Conservation (phyloP, 2,329 filamentous ascomycete species). For the Alternaria sp. region DNA sequence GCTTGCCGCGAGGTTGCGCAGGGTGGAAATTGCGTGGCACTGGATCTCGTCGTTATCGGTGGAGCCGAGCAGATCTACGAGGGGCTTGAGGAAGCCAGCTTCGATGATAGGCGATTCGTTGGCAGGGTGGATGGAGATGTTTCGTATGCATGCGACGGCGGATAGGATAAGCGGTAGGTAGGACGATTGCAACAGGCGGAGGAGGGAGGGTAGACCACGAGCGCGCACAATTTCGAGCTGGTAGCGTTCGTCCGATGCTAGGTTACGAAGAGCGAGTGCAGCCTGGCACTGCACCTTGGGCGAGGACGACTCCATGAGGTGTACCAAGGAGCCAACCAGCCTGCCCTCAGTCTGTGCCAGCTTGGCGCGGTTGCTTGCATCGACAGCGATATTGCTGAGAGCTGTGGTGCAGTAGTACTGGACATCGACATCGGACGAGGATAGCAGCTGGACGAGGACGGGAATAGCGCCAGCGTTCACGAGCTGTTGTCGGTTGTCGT, state of each 20-base stretch:
- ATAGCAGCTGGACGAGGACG: conserved; percentile 91
- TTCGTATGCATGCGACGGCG: conserved; percentile 96
- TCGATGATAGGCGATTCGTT: conserved; percentile 99
- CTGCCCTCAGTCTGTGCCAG: conserved; percentile 89
- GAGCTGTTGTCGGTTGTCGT: conserved; percentile 96
- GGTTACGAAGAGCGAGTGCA: conserved; percentile 88
- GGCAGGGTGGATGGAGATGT: conserved; percentile 96
- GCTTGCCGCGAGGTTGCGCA: conserved; percentile 93
- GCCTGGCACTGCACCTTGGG: conserved; percentile 96
- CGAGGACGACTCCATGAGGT: conserved; percentile 95
- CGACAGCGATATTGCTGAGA: conserved; percentile 97
- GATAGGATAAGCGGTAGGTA: conserved; percentile 96
- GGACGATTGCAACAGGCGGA: conserved; percentile 90
- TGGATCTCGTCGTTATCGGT: conserved; percentile 99
- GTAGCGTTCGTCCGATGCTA: conserved; percentile 98
- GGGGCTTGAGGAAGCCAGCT: conserved; percentile 89
- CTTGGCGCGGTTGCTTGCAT: conserved; percentile 87
- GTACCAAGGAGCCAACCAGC: conserved; percentile 90
- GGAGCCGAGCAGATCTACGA: conserved; percentile 91
- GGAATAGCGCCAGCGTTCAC: conserved; percentile 98
- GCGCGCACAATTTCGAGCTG: conserved; percentile 96
- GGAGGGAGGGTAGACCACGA: conserved; percentile 80
- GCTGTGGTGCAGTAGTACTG: conserved; percentile 99
- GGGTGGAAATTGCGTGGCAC: conserved; percentile 95
- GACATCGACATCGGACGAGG: conserved; percentile 92